These are phyloP conservation scores for Fomitopsis pinicola DNA, from an alignment of 1,284 basidiomycete species.

Conservation along the genomic window DNA sequence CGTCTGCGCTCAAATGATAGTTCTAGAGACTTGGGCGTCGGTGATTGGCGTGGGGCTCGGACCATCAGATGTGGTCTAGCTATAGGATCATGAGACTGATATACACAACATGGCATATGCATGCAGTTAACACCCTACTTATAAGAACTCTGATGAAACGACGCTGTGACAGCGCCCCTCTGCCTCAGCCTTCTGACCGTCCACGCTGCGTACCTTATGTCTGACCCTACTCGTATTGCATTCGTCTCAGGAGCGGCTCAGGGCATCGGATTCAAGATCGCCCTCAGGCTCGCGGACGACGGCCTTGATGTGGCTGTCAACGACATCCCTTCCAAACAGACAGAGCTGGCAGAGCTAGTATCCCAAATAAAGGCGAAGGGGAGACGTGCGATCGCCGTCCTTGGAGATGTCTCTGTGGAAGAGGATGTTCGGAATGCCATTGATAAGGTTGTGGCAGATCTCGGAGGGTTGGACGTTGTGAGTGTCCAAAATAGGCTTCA, in stretches of 20 bases:
- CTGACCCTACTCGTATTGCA: conserved; percentile 12
- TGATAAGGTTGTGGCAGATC: conserved; percentile 7
- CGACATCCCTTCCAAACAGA: conserved; percentile 26
- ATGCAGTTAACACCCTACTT: too few relatives aligned
- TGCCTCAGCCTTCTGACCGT: background rate
- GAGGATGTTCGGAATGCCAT: conserved; percentile 33
- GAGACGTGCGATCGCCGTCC: conserved; percentile 21
- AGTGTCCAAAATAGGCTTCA: background rate
- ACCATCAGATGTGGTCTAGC: background rate
- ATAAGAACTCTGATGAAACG: background rate
- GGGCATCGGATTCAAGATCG: conserved; percentile 37
- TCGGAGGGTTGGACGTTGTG: conserved; percentile 12
- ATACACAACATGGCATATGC: background rate
- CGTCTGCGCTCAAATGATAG: background rate
- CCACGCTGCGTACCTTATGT: background rate
- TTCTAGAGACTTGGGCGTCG: background rate
- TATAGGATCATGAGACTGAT: background rate
- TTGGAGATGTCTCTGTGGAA: conserved; percentile 32
- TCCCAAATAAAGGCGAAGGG: conserved; percentile 27
- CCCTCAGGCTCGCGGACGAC: conserved; percentile 35
- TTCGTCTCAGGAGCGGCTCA: conserved; percentile 32
- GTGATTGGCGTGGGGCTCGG: background rate
- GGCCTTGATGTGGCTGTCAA: conserved; percentile 35
- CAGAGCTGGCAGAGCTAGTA: conserved; percentile 21
- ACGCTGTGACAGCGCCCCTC: background rate